A percentile compares a stretch with the other conserved stretches of the same genome.
These are phyloP conservation scores for Kodamaea anthophila DNA, from an alignment of 1,139 yeast species.

Conservation along the genomic window DNA sequence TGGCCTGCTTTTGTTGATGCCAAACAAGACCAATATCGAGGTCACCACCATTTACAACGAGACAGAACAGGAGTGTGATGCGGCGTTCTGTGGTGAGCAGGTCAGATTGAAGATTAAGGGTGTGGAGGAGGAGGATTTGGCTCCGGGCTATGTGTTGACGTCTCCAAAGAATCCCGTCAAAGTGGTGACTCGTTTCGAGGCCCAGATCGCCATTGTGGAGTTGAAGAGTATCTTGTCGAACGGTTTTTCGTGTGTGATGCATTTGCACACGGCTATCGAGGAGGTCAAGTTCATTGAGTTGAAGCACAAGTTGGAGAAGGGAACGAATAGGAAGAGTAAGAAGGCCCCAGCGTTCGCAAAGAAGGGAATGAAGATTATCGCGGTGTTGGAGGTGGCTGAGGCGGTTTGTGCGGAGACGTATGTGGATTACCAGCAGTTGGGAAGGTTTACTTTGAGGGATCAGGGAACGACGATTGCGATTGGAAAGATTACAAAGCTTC, in stretches of 20 bases:
- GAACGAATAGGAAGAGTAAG: conserved; percentile 93
- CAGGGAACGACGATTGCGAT: conserved; percentile 98
- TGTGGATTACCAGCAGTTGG: conserved; percentile 88
- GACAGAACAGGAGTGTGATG: conserved; percentile 89
- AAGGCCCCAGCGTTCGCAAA: conserved; percentile 98
- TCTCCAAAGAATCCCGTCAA: conserved; percentile 84
- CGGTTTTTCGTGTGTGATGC: conserved; percentile 98
- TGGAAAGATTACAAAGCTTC: conserved; percentile 84
- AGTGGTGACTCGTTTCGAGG: conserved; percentile 86
- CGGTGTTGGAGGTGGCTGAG: conserved; percentile 75
- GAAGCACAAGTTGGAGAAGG: conserved; percentile 90
- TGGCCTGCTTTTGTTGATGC: conserved; percentile 77
- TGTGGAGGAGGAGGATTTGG: conserved; percentile 93
- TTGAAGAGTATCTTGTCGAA: conserved; percentile 88
- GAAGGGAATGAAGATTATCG: conserved; percentile 98
- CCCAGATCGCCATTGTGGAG: conserved; percentile 95
- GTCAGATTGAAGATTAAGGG: conserved; percentile 90
- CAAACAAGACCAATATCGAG: conserved; percentile 78
- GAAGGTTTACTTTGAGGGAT: conserved; percentile 96
- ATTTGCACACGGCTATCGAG: conserved; percentile 96
- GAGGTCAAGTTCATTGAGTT: conserved; percentile 80
- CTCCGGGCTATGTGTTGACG: conserved; percentile 86
- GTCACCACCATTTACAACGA: conserved; percentile 85
- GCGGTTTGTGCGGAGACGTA: conserved; percentile 93
- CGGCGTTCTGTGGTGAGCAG: conserved; percentile 95